A percentile compares a stretch with the other conserved stretches of the same genome.
Evolutionary conservation across 1,284 basidiomycete genomes (phyloP).

Genomic region (Tylopilus orsonianus): DNA sequence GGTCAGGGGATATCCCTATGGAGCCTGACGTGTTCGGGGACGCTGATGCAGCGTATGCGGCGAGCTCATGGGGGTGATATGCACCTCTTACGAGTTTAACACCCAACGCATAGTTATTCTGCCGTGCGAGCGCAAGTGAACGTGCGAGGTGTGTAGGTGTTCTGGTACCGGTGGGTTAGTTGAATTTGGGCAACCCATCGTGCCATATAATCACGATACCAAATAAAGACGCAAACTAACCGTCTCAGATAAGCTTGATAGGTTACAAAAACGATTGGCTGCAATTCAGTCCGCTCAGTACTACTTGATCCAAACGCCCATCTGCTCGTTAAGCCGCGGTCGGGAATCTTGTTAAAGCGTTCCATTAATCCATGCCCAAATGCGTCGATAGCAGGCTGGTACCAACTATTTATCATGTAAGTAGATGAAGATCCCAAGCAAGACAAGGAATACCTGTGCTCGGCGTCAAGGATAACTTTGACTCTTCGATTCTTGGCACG

Average conservation of each 20-base stretch:
- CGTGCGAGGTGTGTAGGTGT: slow-evolving; percentile 68
- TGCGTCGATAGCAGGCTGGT: slow-evolving; percentile 84
- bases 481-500: slow-evolving; percentile 61
- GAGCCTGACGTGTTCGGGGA: slow-evolving; percentile 11
- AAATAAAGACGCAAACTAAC: slow-evolving; percentile 35
- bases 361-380: slow-evolving; percentile 73
- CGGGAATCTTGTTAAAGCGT: slow-evolving; percentile 66
- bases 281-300: slow-evolving; percentile 33
- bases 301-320: slow-evolving; percentile 1
- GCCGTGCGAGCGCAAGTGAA: slow-evolving; percentile 68
- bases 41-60: slow-evolving; percentile 41
- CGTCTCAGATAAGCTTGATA: slow-evolving; percentile 85
- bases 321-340: background rate
- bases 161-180: slow-evolving; percentile 37
- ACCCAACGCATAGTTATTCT: slow-evolving; percentile 77
- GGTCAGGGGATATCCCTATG: slow-evolving; percentile 55
- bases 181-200: slow-evolving; percentile 10
- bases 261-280: slow-evolving; percentile 76
- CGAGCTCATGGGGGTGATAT: slow-evolving; percentile 81
- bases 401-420: slow-evolving; percentile 52
- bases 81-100: slow-evolving; percentile 96
- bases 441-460: slow-evolving; percentile 54
- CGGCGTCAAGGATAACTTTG: slow-evolving; percentile 78
- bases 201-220: background rate
- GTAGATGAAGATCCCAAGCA: background rate